Conservation (phyloP, 176 grass and related monocot species). For the Melocanna baccifera region DNA sequence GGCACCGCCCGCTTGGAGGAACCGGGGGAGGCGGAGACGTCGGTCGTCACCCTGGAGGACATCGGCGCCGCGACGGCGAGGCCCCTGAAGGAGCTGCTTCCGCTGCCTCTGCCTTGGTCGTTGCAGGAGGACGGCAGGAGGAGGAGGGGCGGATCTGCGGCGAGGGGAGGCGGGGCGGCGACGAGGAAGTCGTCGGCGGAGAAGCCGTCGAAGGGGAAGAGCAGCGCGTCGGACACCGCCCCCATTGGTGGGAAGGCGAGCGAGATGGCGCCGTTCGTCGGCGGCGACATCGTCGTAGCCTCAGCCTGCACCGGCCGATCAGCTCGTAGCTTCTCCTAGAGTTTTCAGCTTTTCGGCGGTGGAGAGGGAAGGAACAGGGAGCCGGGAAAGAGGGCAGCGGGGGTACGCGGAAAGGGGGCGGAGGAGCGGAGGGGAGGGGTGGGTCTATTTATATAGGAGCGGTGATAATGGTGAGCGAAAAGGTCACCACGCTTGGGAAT, state of each 20-base stretch:
- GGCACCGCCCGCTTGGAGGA: neutral
- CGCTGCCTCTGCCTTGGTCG: neutral
- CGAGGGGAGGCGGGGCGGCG: neutral
- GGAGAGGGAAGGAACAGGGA: neutral
- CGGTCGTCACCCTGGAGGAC: neutral
- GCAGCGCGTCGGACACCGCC: slow-evolving; percentile 17
- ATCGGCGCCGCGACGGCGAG: slow-evolving; percentile 19
- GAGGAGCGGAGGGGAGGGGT: neutral
- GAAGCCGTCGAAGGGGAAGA: slow-evolving; percentile 40
- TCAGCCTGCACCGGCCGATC: neutral
- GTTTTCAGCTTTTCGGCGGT: neutral
- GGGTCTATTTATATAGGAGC: slow-evolving; percentile 33
- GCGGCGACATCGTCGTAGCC: slow-evolving; percentile 41
- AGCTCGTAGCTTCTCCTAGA: neutral
- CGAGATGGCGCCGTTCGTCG: slow-evolving; percentile 44
- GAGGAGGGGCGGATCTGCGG: neutral
- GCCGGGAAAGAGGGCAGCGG: slow-evolving; percentile 16
- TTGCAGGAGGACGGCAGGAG: slow-evolving; percentile 5
- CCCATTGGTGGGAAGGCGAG: slow-evolving; percentile 8
- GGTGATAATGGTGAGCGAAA: slow-evolving; percentile 26
- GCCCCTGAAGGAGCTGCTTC: neutral
- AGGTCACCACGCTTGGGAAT: neutral
- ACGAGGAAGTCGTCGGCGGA: slow-evolving; percentile 26
- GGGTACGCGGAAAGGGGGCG: slow-evolving; percentile 34
- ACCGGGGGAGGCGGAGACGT: neutral